Percentiles rank a stretch among this genome's conserved stretches.
Evolutionary conservation across 2,329 filamentous ascomycete genomes (phyloP).

Genomic region (Neonectria ditissima): DNA sequence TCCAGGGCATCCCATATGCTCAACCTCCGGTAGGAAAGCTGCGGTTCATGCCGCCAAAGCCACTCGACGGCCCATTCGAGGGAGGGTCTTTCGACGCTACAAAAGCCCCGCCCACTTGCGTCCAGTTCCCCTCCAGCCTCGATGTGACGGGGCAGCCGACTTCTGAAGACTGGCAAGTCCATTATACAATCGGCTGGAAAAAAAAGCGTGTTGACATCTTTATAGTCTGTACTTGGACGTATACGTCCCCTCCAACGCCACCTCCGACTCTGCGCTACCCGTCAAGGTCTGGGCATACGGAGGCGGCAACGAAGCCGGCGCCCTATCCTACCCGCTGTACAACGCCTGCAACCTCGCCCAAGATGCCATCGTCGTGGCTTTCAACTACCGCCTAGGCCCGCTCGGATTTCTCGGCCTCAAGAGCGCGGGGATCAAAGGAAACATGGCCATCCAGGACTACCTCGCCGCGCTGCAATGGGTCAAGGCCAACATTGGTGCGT

Average conservation of each 20-base stretch:
- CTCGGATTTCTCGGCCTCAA: slow-evolving; percentile 27
- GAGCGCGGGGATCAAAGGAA: slow-evolving; percentile 30
- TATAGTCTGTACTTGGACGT: slow-evolving; percentile 31
- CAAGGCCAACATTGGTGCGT: slow-evolving; percentile 30
- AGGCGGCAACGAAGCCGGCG: slow-evolving; percentile 26
- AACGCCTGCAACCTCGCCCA: slow-evolving; percentile 39
- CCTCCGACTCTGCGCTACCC: slow-evolving; percentile 17
- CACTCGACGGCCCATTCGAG: slow-evolving; percentile 7
- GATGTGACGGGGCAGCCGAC: slow-evolving; percentile 10
- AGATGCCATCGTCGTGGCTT: slow-evolving; percentile 43
- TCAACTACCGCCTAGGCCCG: slow-evolving; percentile 35
- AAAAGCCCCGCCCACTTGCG: slow-evolving; percentile 22
- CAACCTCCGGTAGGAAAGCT: slow-evolving; percentile 30
- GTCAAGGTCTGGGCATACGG: slow-evolving; percentile 38
- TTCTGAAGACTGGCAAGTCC: slow-evolving; percentile 34
- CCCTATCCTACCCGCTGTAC: slow-evolving; percentile 28
- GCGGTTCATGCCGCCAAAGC: slow-evolving; percentile 32
- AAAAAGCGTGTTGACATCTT: neutral
- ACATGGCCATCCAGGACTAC: slow-evolving; percentile 34
- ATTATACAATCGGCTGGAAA: neutral
- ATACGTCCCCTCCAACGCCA: slow-evolving; percentile 24
- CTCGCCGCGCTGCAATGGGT: slow-evolving; percentile 30
- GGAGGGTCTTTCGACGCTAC: slow-evolving; percentile 26
- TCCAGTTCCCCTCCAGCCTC: slow-evolving; percentile 25
- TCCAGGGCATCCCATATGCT: slow-evolving; percentile 37